Evolutionary conservation across 805 yeast species (phyloP).

Genomic region (Yamadazyma paraphyllophila): DNA sequence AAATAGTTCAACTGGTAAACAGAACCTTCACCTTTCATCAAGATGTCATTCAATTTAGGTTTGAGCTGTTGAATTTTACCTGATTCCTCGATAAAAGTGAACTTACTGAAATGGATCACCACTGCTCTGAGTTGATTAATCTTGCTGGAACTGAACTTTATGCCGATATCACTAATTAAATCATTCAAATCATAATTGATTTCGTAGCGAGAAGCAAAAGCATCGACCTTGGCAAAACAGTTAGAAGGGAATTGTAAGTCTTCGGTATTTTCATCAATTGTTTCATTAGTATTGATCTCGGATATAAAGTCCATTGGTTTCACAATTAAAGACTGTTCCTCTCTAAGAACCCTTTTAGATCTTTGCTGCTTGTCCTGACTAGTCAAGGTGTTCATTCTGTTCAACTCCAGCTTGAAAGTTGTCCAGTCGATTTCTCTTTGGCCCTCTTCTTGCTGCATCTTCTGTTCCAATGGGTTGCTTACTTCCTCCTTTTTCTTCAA

Average conservation of each 20-base stretch:
- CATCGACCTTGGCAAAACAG: slow-evolving; percentile 26
- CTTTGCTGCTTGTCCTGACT: slow-evolving; percentile 68
- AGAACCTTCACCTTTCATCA: slow-evolving; percentile 52
- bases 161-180: slow-evolving; percentile 39
- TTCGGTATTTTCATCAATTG: slow-evolving; percentile 18
- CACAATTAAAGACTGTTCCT: slow-evolving; percentile 36
- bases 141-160: slow-evolving; percentile 37
- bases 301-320: slow-evolving; percentile 44
- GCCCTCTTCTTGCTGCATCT: slow-evolving; percentile 22
- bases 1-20: slow-evolving; percentile 75
- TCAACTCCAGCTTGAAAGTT: slow-evolving; percentile 52
- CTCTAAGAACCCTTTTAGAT: slow-evolving; percentile 52
- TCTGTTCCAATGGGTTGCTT: slow-evolving; percentile 31
- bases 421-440: slow-evolving; percentile 39
- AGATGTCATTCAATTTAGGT: slow-evolving; percentile 42
- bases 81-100: slow-evolving; percentile 45
- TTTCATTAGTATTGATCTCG: slow-evolving; percentile 42
- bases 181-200: slow-evolving; percentile 36
- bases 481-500: slow-evolving; percentile 28
- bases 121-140: slow-evolving; percentile 59
- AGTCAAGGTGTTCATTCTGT: slow-evolving; percentile 70
- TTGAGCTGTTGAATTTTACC: slow-evolving; percentile 36
- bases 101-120: slow-evolving; percentile 66
- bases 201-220: slow-evolving; percentile 31
- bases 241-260: slow-evolving; percentile 16